These are phyloP conservation scores for Piedraia hortae DNA, from an alignment of 2,329 filamentous ascomycete species.

Conservation along the genomic window DNA sequence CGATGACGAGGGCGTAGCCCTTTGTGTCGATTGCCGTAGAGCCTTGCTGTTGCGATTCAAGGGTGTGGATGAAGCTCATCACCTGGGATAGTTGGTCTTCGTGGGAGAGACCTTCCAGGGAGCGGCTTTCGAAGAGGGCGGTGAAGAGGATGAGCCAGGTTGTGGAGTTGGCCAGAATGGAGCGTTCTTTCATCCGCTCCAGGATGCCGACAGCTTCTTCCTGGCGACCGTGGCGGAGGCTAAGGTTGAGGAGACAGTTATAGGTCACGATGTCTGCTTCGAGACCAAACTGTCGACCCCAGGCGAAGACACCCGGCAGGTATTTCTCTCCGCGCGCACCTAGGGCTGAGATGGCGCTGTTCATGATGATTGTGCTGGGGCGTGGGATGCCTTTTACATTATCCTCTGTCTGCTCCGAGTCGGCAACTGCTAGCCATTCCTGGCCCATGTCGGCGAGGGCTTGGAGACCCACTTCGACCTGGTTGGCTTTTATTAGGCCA, in stretches of 20 bases:
- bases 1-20: constrained; percentile 42
- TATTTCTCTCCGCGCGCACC: constrained; percentile 22
- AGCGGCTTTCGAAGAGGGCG: constrained; percentile 24
- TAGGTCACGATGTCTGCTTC: constrained; percentile 11
- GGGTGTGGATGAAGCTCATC: constrained; percentile 29
- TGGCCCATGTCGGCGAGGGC: constrained; percentile 39
- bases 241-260: constrained; percentile 11
- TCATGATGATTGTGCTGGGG: constrained; percentile 37
- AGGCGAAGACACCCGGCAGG: constrained; percentile 26
- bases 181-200: constrained; percentile 16
- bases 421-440: constrained; percentile 24
- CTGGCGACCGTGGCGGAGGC: constrained; percentile 7
- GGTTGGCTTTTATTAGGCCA: constrained; percentile 30
- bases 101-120: constrained; percentile 15
- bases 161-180: constrained; percentile 22
- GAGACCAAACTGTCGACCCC: constrained; percentile 14
- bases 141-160: constrained; percentile 52
- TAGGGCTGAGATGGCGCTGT: constrained; percentile 39
- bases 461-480: constrained; percentile 27
- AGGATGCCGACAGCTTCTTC: constrained; percentile 15
- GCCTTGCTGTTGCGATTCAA: constrained; percentile 26
- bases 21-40: constrained; percentile 27
- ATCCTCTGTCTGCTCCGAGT: constrained; percentile 3
- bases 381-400: constrained; percentile 20
- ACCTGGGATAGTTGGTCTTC: constrained; percentile 26